Evolutionary conservation across 1,139 yeast species (phyloP), one percentile per base, ranked within the genome.

Genomic region (Candida sanyaensis): DNA sequence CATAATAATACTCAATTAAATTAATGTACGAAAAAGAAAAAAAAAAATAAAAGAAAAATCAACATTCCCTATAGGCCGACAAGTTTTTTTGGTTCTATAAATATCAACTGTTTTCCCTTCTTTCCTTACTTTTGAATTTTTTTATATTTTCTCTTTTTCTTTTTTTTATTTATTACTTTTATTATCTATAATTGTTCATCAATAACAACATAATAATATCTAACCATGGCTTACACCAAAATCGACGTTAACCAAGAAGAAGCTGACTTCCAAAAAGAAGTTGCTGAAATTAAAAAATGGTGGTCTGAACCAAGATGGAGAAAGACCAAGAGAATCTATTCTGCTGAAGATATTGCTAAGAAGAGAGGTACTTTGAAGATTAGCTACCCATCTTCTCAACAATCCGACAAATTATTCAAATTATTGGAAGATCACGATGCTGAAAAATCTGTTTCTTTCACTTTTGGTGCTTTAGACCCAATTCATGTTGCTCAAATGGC

Each of bases 401-500:
- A 88, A 80, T 87, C 98, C 49, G 86, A 87, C 66, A 92, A 92
- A 72, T 81, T 92, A 61, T 92, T 65, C 75, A 71, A 73, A 53
- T 70, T 88, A 45, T 77, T 92, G 57, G 74, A 75, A 55, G 83
- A 87, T 65, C 97, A 90, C 65, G 89, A 81, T 69, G 73, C 77
- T 57, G 75, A 85, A 59, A 83, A 83, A 66, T 83, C 96, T 44
- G 89, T 82, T 43, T 88, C 96, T 23, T 86, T 85, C 77, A 93
- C 98, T 39, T 92, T 90, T 64, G 99, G 99, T 65, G 97, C 97
- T 29, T 79, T 92, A 61, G 99, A 92, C 69, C 98, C 98, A 40
- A 88, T 93, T 57, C 99, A 92, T 66, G 90, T 91, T 59, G 79
- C 97, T 50, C 98, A 92, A 72, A 91, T 92, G 97, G 96, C 96